A percentile compares a stretch with the other conserved stretches of the same genome.
phyloP scores from a whole-genome alignment of 805 yeast genomes.

The Metschnikowia continentalis region DNA sequence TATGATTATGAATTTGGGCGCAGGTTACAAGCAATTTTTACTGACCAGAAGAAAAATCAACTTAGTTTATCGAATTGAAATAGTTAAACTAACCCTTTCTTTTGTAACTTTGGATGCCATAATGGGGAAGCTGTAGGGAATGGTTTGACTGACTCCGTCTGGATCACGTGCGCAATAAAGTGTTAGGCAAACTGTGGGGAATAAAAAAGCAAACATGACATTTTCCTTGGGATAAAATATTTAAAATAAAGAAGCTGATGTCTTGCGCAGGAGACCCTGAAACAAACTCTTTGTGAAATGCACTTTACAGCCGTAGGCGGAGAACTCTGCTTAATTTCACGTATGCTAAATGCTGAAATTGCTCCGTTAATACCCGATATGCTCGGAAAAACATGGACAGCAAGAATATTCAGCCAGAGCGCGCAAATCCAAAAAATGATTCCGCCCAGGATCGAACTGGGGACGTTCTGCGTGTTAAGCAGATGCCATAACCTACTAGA shows the following conservation, averaged over 20 bases:
- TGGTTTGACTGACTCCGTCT: constrained; percentile 6
- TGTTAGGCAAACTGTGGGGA: constrained; percentile 11
- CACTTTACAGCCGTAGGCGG: not conserved
- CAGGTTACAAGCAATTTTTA: not conserved
- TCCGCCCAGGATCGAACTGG: constrained; percentile 99
- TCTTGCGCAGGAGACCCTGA: not conserved
- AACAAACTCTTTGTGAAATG: not conserved
- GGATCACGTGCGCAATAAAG: constrained; percentile 9
- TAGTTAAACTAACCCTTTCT: not conserved
- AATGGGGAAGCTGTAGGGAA: not conserved
- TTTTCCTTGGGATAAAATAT: not conserved
- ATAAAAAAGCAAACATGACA: constrained; percentile 1
- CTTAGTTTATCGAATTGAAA: too few relatives aligned
- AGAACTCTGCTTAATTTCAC: not conserved
- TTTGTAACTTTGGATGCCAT: not conserved
- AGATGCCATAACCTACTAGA: constrained; percentile 99
- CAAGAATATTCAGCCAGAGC: not conserved
- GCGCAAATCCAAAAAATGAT: constrained; percentile 45
- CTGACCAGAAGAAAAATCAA: too few relatives aligned
- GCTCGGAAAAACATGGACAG: not conserved
- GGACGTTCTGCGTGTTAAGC: constrained; percentile 99
- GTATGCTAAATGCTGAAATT: not conserved
- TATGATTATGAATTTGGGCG: not conserved
- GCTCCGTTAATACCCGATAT: not conserved
- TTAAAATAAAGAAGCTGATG: too few relatives aligned